Percentiles rank a stretch among this genome's conserved stretches.
Evolutionary conservation across 225 moss, liverwort and hornwort genomes (phyloP).

Genomic region (Takakia lepidozioides): DNA sequence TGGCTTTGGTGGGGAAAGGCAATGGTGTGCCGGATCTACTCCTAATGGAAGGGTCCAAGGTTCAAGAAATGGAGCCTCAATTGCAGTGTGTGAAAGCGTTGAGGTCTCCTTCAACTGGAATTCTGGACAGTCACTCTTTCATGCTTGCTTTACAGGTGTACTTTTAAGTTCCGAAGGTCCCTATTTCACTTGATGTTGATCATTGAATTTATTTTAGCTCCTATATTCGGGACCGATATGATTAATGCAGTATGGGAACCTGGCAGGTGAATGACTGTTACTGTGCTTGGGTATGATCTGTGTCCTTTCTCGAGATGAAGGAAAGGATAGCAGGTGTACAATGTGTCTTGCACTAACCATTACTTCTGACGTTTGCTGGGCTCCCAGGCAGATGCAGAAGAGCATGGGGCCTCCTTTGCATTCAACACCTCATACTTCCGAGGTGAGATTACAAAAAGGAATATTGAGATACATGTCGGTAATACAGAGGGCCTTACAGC

Average conservation of each 20-base stretch:
- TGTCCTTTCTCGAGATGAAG: too few species aligned
- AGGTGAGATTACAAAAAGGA: conserved; percentile 42
- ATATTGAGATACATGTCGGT: conserved; percentile 68
- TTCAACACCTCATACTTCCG: conserved; percentile 63
- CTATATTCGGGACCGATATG: too few species aligned
- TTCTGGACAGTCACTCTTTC: conserved; percentile 76
- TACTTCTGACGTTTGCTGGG: conserved; percentile 1
- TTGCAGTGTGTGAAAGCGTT: conserved; percentile 67
- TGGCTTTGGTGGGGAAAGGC: conserved; percentile 36
- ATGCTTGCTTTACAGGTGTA: conserved; percentile 81
- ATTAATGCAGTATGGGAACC: too few species aligned
- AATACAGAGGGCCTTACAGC: conserved; percentile 27
- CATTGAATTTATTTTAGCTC: too few species aligned
- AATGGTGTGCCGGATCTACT: conserved; percentile 66
- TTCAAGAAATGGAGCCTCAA: conserved; percentile 66
- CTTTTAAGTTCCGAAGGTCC: too few species aligned
- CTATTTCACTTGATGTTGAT: too few species aligned
- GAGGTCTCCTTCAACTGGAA: conserved; percentile 86
- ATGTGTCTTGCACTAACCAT: too few species aligned
- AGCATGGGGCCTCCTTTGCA: conserved; percentile 62
- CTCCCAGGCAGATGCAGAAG: conserved; percentile 87
- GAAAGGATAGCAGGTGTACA: too few species aligned
- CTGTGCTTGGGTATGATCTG: too few species aligned
- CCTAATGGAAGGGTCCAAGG: conserved; percentile 56
- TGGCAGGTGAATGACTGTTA: too few species aligned